Conservation (phyloP, 75 land plant species). For the Adiantum capillusveneris region DNA sequence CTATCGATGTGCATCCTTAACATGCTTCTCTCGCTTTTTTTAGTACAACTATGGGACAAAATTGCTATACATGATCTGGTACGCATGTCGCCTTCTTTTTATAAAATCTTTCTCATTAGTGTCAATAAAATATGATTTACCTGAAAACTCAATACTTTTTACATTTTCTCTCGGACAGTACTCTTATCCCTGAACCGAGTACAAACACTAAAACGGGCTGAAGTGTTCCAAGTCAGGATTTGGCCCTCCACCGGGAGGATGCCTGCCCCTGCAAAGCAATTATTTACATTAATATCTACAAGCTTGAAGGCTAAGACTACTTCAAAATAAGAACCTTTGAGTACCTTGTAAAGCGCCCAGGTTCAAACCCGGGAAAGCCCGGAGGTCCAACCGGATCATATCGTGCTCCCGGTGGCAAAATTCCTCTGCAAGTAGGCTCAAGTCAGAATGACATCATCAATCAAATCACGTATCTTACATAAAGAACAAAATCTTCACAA, state of each 20-base stretch:
- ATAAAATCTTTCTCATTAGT: too few species aligned
- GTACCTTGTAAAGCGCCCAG: constrained; percentile 72
- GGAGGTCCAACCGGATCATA: constrained; percentile 96
- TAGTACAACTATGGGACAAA: too few species aligned
- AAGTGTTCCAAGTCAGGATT: constrained; percentile 36
- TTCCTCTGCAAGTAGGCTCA: constrained; percentile 55
- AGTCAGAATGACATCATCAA: too few species aligned
- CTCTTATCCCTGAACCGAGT: too few species aligned
- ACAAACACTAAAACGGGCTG: constrained; percentile 17
- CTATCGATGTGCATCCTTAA: too few species aligned
- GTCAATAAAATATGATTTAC: too few species aligned
- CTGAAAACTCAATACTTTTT: too few species aligned
- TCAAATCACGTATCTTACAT: too few species aligned
- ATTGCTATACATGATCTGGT: too few species aligned
- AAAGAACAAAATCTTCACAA: background rate
- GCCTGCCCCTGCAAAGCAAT: constrained; percentile 16
- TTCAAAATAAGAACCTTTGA: background rate
- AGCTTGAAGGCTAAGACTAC: background rate
- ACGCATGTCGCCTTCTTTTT: too few species aligned
- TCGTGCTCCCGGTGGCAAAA: constrained; percentile 78
- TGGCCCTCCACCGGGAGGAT: constrained; percentile 11
- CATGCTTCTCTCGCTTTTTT: too few species aligned
- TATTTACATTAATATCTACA: background rate
- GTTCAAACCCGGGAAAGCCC: constrained; percentile 91
- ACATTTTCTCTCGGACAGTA: too few species aligned